Evolutionary conservation across 2,329 filamentous ascomycete genomes (phyloP).

Genomic region (Lojkania enalia): DNA sequence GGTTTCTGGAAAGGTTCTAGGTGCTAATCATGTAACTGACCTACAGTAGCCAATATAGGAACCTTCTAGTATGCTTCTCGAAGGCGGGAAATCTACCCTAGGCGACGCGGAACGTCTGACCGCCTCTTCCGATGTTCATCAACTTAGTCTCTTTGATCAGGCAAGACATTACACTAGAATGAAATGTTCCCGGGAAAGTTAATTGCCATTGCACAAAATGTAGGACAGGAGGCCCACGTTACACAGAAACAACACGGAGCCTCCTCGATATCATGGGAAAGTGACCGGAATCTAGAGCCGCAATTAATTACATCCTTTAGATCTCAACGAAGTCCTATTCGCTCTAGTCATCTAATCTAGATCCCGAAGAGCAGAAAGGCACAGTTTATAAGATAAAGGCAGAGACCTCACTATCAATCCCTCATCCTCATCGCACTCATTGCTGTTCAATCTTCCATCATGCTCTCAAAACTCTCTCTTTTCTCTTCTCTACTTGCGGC

Average conservation of each 20-base stretch:
- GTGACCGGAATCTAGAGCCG: slow-evolving; percentile 14
- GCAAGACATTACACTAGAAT: slow-evolving; percentile 2
- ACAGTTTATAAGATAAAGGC: too few species aligned
- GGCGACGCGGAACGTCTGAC: slow-evolving; percentile 13
- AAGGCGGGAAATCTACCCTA: slow-evolving; percentile 5
- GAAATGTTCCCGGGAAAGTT: slow-evolving; percentile 8
- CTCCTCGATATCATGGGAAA: background rate
- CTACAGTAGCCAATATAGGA: background rate
- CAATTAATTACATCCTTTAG: slow-evolving; percentile 13
- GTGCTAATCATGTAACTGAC: slow-evolving; percentile 2
- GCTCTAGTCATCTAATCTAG: too few species aligned
- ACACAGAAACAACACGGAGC: slow-evolving; percentile 8
- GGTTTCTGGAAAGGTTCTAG: slow-evolving; percentile 18
- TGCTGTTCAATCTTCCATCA: too few species aligned
- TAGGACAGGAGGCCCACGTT: slow-evolving; percentile 4
- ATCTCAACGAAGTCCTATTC: too few species aligned
- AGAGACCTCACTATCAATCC: too few species aligned
- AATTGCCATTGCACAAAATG: slow-evolving; percentile 8
- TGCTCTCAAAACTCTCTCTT: slow-evolving; percentile 16
- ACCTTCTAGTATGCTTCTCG: slow-evolving; percentile 6
- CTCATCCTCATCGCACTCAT: too few species aligned
- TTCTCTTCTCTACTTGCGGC: slow-evolving; percentile 27
- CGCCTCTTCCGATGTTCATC: slow-evolving; percentile 13
- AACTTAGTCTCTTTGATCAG: slow-evolving; percentile 1
- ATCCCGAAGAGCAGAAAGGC: too few species aligned